phyloP scores from a whole-genome alignment of 176 grass and related monocot genomes.

The Aegilops sharonensis region DNA sequence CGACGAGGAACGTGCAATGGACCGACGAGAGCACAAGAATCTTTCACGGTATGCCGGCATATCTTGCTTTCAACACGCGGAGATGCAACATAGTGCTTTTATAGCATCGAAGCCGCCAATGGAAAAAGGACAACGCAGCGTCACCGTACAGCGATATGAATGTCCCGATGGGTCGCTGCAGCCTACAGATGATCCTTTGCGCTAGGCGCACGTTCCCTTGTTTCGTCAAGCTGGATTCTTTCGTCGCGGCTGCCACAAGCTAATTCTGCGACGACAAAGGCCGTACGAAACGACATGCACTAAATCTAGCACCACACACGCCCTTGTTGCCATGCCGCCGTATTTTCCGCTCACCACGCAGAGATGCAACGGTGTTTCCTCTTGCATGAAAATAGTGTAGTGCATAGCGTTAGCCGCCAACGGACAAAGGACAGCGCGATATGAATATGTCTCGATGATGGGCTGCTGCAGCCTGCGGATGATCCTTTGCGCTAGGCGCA shows the following conservation, averaged over 20 bases:
- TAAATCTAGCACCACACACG: too few relatives aligned
- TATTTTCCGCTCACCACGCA: background rate
- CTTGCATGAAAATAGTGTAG: background rate
- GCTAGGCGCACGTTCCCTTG: background rate
- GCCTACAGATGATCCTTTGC: background rate
- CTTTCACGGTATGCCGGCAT: background rate
- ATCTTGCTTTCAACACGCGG: background rate
- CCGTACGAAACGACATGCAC: too few relatives aligned
- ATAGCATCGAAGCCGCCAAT: background rate
- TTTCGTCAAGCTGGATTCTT: too few relatives aligned
- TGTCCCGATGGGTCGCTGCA: background rate
- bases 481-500: background rate
- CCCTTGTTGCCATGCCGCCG: too few relatives aligned
- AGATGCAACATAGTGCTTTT: background rate
- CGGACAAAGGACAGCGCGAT: background rate
- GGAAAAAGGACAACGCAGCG: background rate
- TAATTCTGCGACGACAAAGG: too few relatives aligned
- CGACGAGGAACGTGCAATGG: background rate
- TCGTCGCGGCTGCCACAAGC: too few relatives aligned
- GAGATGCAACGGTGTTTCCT: background rate
- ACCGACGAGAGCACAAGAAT: too few relatives aligned
- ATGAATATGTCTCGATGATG: background rate
- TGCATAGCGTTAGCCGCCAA: background rate
- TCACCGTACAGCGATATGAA: background rate
- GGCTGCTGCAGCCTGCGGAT: background rate